Percentiles rank a stretch among this genome's conserved stretches.
These are phyloP conservation scores for Acaromyces ingoldii DNA, from an alignment of 1,284 basidiomycete genomes.

Conservation along the genomic window DNA sequence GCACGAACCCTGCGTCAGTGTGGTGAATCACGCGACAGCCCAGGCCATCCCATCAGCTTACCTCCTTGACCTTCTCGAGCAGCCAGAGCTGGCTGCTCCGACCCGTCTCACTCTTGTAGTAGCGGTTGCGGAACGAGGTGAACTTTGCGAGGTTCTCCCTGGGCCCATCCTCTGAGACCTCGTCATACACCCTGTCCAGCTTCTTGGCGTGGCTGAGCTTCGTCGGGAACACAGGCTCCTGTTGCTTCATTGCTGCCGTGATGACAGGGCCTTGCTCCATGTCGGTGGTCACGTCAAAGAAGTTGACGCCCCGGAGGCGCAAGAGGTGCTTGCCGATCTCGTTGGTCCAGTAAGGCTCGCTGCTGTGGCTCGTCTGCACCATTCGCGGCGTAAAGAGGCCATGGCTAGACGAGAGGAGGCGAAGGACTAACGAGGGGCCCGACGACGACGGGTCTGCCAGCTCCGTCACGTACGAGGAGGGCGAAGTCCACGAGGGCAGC, in stretches of 20 bases:
- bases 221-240: constrained; percentile 18
- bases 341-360: constrained; percentile 36
- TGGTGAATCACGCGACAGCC: no score
- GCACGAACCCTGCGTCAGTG: no score
- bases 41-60: no score
- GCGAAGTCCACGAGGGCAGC: no score
- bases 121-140: constrained; percentile 53
- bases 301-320: constrained; percentile 23
- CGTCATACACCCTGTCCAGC: constrained; percentile 22
- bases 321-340: constrained; percentile 36
- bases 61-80: constrained; percentile 17
- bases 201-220: constrained; percentile 15
- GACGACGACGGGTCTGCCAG: no score
- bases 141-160: constrained; percentile 55
- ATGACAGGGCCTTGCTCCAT: constrained; percentile 1
- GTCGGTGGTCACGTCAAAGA: constrained; percentile 42
- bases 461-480: no score
- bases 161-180: constrained; percentile 30
- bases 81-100: constrained; percentile 73
- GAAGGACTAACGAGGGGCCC: no score
- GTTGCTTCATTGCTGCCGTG: not conserved
- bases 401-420: not conserved
- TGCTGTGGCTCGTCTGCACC: constrained; percentile 5
- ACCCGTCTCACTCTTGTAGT: constrained; percentile 65
- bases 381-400: constrained; percentile 4